These are phyloP conservation scores for Zea mays DNA, from an alignment of 176 grass and related monocot genomes.

Conservation along the genomic window Zm-B73-REFERENCE-NAM-5.0 NC_050100.1:205771001-205771500, in stretches of 20 bases:
- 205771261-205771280: conserved; percentile 35
- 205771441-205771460: conserved; percentile 43
- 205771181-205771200: too few relatives aligned
- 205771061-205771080: conserved; percentile 8
- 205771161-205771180: conserved; percentile 18
- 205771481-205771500: conserved; percentile 47
- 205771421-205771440: conserved; percentile 12
- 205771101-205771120: conserved; percentile 1
- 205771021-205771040: conserved; percentile 21
- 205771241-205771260: not conserved
- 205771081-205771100: not conserved
- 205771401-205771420: conserved; percentile 11
- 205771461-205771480: conserved; percentile 43
- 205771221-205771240: conserved; percentile 6
- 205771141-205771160: not conserved
- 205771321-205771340: conserved; percentile 37
- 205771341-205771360: too few relatives aligned
- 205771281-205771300: conserved; percentile 27
- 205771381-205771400: conserved; percentile 54
- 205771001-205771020: conserved; percentile 20
- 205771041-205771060: conserved; percentile 38
- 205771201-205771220: not conserved
- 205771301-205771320: conserved; percentile 11
- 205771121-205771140: not conserved
- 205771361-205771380: conserved; percentile 10